These are phyloP conservation scores for Euphrasia confusa DNA, from an alignment of 257 asterid genomes.

Conservation along the genomic window DNA sequence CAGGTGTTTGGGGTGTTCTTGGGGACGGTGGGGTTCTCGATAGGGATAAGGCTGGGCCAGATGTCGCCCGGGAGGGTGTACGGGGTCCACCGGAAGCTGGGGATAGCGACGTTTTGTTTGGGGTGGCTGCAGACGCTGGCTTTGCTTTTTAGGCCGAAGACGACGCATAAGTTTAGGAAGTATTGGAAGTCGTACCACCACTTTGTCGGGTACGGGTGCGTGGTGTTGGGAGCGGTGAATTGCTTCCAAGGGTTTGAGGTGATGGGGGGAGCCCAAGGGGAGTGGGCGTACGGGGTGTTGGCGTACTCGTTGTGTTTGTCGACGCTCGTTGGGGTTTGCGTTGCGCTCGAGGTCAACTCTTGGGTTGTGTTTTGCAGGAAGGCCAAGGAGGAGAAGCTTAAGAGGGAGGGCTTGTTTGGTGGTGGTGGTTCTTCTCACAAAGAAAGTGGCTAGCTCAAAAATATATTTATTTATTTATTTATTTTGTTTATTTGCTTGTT, in stretches of 20 bases:
- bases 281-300: slow-evolving; percentile 43
- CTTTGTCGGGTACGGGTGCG: slow-evolving; percentile 87
- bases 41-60: slow-evolving; percentile 70
- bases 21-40: slow-evolving; percentile 72
- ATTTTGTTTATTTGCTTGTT: background rate
- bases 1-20: slow-evolving; percentile 53
- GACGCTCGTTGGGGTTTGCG: slow-evolving; percentile 55
- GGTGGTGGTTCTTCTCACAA: slow-evolving; percentile 37
- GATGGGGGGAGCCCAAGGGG: slow-evolving; percentile 42
- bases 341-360: slow-evolving; percentile 85
- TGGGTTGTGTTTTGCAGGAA: slow-evolving; percentile 91
- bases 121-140: slow-evolving; percentile 92
- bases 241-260: slow-evolving; percentile 80
- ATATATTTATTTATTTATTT: background rate
- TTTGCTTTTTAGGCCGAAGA: slow-evolving; percentile 68
- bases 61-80: slow-evolving; percentile 59
- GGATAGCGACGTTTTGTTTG: slow-evolving; percentile 58
- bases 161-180: slow-evolving; percentile 66
- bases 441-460: slow-evolving; percentile 26
- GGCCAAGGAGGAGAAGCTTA: slow-evolving; percentile 74
- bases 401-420: slow-evolving; percentile 73
- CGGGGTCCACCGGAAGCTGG: slow-evolving; percentile 75
- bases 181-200: slow-evolving; percentile 97
- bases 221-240: slow-evolving; percentile 69
- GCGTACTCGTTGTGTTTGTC: slow-evolving; percentile 68